Conservation (phyloP, 441 rosid species). For the Oxalis stricta region DNA sequence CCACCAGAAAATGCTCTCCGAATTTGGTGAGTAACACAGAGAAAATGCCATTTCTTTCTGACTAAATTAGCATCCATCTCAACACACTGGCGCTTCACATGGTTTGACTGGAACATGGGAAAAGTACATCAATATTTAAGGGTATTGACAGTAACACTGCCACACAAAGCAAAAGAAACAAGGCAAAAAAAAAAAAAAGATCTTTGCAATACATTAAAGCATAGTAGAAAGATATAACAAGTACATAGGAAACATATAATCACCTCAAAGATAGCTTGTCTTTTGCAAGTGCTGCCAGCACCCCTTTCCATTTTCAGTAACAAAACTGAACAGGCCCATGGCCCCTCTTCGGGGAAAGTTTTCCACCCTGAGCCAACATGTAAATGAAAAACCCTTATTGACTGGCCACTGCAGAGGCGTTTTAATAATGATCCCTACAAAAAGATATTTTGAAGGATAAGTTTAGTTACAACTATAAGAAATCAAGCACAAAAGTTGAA, state of each 20-base stretch:
- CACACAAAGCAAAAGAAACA: neutral
- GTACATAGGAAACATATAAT: neutral
- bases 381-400: slow-evolving; percentile 89
- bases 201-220: neutral
- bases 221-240: neutral
- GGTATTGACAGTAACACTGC: slow-evolving; percentile 4
- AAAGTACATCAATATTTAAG: slow-evolving; percentile 6
- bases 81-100: slow-evolving; percentile 69
- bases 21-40: slow-evolving; percentile 82
- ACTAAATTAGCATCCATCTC: slow-evolving; percentile 49
- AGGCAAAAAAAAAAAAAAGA: neutral
- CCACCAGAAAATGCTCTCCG: slow-evolving; percentile 99
- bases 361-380: slow-evolving; percentile 99
- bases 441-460: no score
- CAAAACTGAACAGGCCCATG: slow-evolving; percentile 91
- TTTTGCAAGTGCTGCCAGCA: slow-evolving; percentile 68
- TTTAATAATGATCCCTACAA: slow-evolving; percentile 76
- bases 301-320: slow-evolving; percentile 87
- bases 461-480: neutral
- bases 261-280: slow-evolving; percentile 81
- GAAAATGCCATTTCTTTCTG: slow-evolving; percentile 90
- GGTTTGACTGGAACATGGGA: slow-evolving; percentile 51
- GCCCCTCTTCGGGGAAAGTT: slow-evolving; percentile 61
- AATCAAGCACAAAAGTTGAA: neutral
- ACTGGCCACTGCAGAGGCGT: slow-evolving; percentile 95